These are phyloP conservation scores for Pyracantha coccinea DNA, from an alignment of 331 rosid species.

Conservation along the genomic window DNA sequence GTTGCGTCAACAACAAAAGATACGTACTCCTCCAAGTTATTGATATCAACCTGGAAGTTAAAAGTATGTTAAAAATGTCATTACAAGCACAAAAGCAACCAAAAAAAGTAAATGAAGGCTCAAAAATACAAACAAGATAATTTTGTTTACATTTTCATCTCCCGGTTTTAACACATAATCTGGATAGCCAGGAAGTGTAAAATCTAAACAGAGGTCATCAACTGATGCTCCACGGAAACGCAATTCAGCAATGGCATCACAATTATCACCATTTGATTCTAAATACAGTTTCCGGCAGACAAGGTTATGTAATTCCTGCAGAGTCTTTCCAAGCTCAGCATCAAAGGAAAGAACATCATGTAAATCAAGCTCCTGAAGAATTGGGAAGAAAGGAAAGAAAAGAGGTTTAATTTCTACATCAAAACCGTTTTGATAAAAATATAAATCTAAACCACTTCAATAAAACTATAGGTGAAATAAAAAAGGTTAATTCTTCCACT, in stretches of 20 bases:
- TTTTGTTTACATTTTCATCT: conserved; percentile 62
- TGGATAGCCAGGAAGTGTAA: conserved; percentile 92
- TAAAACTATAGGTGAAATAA: background rate
- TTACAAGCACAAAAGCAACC: background rate
- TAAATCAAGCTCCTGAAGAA: conserved; percentile 90
- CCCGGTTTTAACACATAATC: conserved; percentile 74
- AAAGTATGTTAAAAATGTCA: conserved; percentile 2
- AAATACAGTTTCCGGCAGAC: conserved; percentile 62
- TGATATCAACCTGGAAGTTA: conserved; percentile 68
- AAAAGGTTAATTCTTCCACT: background rate
- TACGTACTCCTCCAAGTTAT: conserved; percentile 86
- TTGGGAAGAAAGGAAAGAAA: background rate
- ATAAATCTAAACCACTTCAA: background rate
- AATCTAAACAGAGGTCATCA: conserved; percentile 84
- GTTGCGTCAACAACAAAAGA: conserved; percentile 76
- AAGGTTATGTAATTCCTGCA: conserved; percentile 75
- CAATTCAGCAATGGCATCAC: conserved; percentile 32
- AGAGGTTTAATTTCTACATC: background rate
- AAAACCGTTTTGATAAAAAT: background rate
- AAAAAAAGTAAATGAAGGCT: background rate
- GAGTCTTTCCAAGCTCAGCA: conserved; percentile 84
- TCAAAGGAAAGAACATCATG: conserved; percentile 81
- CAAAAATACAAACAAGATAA: background rate
- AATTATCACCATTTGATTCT: conserved; percentile 36
- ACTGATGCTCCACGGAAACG: conserved; percentile 60